Conservation (phyloP, 2,329 filamentous ascomycete species). For the Diaporthe velutina region DNA sequence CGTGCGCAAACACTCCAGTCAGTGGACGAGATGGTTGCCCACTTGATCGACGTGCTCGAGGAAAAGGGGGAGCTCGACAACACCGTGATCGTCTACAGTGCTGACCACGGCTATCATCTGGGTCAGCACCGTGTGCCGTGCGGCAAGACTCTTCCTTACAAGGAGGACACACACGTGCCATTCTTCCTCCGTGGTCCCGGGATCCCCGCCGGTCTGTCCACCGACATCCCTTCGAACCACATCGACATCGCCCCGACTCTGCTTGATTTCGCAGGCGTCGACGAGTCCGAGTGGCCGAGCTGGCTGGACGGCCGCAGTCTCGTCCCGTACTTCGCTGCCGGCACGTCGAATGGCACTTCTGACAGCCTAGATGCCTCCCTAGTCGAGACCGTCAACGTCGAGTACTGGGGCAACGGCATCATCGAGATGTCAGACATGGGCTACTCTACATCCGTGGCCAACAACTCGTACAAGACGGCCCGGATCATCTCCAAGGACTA, state of each 20-base stretch:
- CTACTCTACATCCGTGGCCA: constrained; percentile 43
- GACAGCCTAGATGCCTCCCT: constrained; percentile 45
- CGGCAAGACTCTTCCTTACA: constrained; percentile 67
- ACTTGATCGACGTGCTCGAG: constrained; percentile 48
- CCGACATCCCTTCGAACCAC: constrained; percentile 68
- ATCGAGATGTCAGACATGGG: constrained; percentile 55
- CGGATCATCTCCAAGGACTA: constrained; percentile 68
- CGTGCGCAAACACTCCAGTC: constrained; percentile 58
- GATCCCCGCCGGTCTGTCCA: constrained; percentile 55
- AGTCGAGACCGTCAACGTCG: constrained; percentile 69
- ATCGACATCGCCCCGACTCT: constrained; percentile 74
- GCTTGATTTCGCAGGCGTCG: constrained; percentile 58
- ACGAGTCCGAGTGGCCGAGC: constrained; percentile 41
- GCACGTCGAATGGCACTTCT: constrained; percentile 54
- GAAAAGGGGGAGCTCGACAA: constrained; percentile 38
- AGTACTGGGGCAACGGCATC: constrained; percentile 65
- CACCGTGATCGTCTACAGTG: constrained; percentile 38
- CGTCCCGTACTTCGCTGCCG: constrained; percentile 67
- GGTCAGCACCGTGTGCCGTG: constrained; percentile 37
- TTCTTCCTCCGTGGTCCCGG: constrained; percentile 71
- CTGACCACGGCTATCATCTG: constrained; percentile 39
- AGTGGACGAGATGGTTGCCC: constrained; percentile 59
- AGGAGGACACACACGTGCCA: constrained; percentile 71
- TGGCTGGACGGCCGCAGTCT: constrained; percentile 45
- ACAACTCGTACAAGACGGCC: constrained; percentile 73